Evolutionary conservation across 1,284 basidiomycete species (phyloP).

Genomic region (Ustilago xerochloae): DNA sequence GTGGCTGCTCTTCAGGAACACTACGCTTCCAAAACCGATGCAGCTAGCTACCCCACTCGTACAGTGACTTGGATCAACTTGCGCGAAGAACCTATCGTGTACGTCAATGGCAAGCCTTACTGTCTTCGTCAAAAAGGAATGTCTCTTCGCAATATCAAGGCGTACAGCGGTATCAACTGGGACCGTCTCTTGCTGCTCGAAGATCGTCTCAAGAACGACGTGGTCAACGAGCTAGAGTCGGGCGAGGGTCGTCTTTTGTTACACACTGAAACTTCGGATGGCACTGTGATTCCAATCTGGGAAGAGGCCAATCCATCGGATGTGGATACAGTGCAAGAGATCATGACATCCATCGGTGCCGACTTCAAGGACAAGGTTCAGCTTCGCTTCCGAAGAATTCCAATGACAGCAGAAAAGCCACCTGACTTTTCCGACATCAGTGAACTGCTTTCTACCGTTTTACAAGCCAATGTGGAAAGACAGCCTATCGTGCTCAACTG

Average conservation of each 20-base stretch:
- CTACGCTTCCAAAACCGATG: slow-evolving; percentile 33
- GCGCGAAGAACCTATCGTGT: slow-evolving; percentile 87
- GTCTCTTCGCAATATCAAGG: slow-evolving; percentile 64
- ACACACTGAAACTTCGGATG: slow-evolving; percentile 88
- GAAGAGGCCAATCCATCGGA: slow-evolving; percentile 84
- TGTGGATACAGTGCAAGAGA: slow-evolving; percentile 86
- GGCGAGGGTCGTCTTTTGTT: slow-evolving; percentile 89
- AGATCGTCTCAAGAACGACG: slow-evolving; percentile 89
- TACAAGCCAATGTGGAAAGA: slow-evolving; percentile 78
- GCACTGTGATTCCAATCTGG: slow-evolving; percentile 93
- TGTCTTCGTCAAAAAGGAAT: slow-evolving; percentile 69
- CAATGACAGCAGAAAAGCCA: slow-evolving; percentile 80
- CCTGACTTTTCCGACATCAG: slow-evolving; percentile 67
- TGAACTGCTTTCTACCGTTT: slow-evolving; percentile 81
- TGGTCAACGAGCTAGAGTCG: slow-evolving; percentile 81
- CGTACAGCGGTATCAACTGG: slow-evolving; percentile 66
- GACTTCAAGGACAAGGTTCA: slow-evolving; percentile 71
- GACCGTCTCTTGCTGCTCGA: slow-evolving; percentile 72
- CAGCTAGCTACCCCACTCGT: slow-evolving; percentile 19
- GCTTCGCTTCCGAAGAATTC: slow-evolving; percentile 84
- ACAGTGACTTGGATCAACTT: slow-evolving; percentile 89
- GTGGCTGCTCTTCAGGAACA: slow-evolving; percentile 71
- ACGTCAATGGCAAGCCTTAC: slow-evolving; percentile 81
- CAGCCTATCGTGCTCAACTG: slow-evolving; percentile 91
- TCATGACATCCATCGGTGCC: slow-evolving; percentile 75